These are phyloP conservation scores for Eurotiales sp. DNA, from an alignment of 2,329 filamentous ascomycete genomes.

Conservation along the genomic window DNA sequence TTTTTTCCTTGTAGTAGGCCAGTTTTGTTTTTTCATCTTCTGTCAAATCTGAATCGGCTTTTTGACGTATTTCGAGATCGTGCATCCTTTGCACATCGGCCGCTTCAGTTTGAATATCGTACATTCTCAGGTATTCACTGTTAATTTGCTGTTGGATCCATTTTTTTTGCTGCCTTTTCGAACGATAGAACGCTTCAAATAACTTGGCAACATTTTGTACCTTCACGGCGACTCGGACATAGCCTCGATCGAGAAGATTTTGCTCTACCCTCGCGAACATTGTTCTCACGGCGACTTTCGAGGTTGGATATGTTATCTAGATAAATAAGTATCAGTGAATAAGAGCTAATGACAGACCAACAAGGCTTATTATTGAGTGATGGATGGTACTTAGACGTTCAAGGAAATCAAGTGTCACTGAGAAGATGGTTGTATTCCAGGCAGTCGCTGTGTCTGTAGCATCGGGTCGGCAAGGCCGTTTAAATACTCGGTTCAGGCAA, in stretches of 20 bases:
- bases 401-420: too few species aligned
- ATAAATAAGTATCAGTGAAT: too few species aligned
- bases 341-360: too few species aligned
- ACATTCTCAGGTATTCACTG: not conserved
- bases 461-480: too few species aligned
- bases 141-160: not conserved
- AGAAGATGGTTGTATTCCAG: too few species aligned
- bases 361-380: too few species aligned
- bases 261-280: not conserved
- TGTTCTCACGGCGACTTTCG: too few species aligned
- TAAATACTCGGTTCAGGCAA: too few species aligned
- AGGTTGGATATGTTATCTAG: too few species aligned
- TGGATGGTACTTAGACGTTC: too few species aligned
- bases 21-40: not conserved
- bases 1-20: not conserved
- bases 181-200: not conserved
- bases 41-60: not conserved
- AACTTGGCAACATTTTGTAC: not conserved
- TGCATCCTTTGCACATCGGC: not conserved
- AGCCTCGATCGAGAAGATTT: not conserved
- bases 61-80: not conserved
- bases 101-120: not conserved
- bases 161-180: not conserved
- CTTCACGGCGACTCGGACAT: not conserved
- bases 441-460: too few species aligned